Evolutionary conservation across 106 monocot genomes (phyloP).

Genomic region (Narthecium ossifragum): DNA sequence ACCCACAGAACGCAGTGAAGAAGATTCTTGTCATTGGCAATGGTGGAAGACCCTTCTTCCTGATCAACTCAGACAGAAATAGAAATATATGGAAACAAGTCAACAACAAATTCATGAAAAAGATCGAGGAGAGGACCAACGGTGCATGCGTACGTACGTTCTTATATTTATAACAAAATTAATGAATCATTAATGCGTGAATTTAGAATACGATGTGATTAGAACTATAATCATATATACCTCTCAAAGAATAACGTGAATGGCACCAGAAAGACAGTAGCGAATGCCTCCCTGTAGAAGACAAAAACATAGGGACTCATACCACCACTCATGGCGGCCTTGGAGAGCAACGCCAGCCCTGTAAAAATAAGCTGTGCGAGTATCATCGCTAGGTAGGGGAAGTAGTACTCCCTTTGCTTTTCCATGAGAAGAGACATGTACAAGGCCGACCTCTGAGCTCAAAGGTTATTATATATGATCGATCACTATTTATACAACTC

Average conservation of each 20-base stretch:
- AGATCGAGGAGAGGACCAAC: no score
- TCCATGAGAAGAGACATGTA: no score
- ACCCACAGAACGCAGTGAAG: conserved; percentile 2
- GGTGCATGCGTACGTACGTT: no score
- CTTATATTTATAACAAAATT: no score
- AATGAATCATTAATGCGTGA: no score
- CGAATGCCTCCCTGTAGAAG: background rate
- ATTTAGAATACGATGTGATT: no score
- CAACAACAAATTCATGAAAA: no score
- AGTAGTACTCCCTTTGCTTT: no score
- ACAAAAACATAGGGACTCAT: background rate
- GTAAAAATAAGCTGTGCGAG: background rate
- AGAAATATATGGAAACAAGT: background rate
- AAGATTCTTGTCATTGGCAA: conserved; percentile 1
- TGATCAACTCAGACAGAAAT: background rate
- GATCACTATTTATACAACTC: no score
- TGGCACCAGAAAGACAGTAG: background rate
- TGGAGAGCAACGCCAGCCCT: background rate
- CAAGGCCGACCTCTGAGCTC: no score
- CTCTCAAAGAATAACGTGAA: background rate
- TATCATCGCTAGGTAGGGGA: background rate
- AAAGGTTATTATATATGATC: no score
- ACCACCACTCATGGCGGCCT: background rate
- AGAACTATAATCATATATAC: background rate
- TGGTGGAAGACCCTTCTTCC: background rate